phyloP scores from a whole-genome alignment of 2,329 filamentous ascomycete species.

The Fusarium sp. region DNA sequence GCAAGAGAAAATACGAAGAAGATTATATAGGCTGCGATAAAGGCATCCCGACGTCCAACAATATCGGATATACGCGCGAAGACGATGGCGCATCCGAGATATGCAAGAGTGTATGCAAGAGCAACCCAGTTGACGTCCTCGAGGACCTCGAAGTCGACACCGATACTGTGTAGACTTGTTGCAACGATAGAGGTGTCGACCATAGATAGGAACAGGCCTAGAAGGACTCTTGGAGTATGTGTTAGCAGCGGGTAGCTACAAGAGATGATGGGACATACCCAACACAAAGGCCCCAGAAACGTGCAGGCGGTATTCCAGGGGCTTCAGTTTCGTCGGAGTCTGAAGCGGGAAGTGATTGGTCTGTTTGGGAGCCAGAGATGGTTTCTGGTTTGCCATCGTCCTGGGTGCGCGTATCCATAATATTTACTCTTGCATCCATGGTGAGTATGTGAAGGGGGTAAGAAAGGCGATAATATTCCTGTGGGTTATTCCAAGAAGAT shows the following conservation, averaged over 20 bases:
- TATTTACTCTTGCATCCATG: background rate
- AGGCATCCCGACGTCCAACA: slow-evolving; percentile 62
- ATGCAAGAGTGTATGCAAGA: slow-evolving; percentile 64
- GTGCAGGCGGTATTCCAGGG: slow-evolving; percentile 40
- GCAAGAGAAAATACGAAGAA: slow-evolving; percentile 67
- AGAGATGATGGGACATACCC: slow-evolving; percentile 39
- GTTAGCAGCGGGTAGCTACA: background rate
- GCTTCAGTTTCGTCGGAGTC: slow-evolving; percentile 3
- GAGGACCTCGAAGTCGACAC: slow-evolving; percentile 58
- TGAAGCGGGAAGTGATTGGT: background rate
- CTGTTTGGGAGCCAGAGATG: background rate
- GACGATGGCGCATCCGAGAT: slow-evolving; percentile 65
- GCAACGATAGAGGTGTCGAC: slow-evolving; percentile 69
- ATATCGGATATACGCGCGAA: slow-evolving; percentile 65
- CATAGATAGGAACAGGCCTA: slow-evolving; percentile 66
- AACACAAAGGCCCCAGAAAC: slow-evolving; percentile 47
- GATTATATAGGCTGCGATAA: slow-evolving; percentile 59
- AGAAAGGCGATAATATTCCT: background rate
- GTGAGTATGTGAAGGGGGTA: background rate
- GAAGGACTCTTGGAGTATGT: slow-evolving; percentile 51
- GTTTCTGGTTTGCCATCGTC: background rate
- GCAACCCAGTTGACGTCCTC: slow-evolving; percentile 62
- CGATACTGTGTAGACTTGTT: slow-evolving; percentile 66
- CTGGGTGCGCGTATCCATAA: background rate
- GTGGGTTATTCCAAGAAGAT: background rate